Percentiles rank a stretch among this genome's conserved stretches.
phyloP scores from a whole-genome alignment of 2,329 filamentous ascomycete species.

The Aspergillus ustus region DNA sequence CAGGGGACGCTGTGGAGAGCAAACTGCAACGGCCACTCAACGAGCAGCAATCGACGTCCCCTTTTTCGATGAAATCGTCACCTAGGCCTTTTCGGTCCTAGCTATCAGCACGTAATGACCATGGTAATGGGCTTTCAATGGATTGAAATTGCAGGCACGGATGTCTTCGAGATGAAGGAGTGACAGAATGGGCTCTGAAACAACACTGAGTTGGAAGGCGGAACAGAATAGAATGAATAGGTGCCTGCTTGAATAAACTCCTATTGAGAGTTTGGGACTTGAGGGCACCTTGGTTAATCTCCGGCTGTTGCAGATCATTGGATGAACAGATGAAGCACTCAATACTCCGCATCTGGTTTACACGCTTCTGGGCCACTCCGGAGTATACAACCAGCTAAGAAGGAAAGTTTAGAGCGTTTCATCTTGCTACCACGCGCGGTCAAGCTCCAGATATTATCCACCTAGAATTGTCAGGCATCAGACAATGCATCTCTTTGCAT shows the following conservation, averaged over 20 bases:
- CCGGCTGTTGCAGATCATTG: conserved; percentile 16
- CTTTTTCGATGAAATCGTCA: conserved; percentile 21
- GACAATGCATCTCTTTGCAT: neutral
- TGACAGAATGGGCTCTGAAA: neutral
- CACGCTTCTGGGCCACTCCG: neutral
- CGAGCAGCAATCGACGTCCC: conserved; percentile 4
- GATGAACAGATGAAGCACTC: neutral
- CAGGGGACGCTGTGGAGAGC: conserved; percentile 15
- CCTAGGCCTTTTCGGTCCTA: conserved; percentile 4
- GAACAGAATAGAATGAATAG: neutral
- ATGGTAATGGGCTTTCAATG: neutral
- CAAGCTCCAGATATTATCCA: neutral
- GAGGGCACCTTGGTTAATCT: conserved; percentile 17
- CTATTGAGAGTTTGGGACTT: neutral
- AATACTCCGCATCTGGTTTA: neutral
- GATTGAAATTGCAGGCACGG: neutral
- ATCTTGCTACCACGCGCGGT: neutral
- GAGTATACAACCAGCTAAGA: neutral
- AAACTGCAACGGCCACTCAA: conserved; percentile 16
- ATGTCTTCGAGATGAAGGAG: neutral
- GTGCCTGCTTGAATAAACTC: conserved; percentile 1
- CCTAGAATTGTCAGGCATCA: neutral
- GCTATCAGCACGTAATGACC: conserved; percentile 3
- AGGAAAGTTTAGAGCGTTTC: neutral
- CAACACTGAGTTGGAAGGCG: neutral